Evolutionary conservation across 1,139 yeast genomes (phyloP).

Genomic region (Lodderomyces parapsilosis): DNA sequence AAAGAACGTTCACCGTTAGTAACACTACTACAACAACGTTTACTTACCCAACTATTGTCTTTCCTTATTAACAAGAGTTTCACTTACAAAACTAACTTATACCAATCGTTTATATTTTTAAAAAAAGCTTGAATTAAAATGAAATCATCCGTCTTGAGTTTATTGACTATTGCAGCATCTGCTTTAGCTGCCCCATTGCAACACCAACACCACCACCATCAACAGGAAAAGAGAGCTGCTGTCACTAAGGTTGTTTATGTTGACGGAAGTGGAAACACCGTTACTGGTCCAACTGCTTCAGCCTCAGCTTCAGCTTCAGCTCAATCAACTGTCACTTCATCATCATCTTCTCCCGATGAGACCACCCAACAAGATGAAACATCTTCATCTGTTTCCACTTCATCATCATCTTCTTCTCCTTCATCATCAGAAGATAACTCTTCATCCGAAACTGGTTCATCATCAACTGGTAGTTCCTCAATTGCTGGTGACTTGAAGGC

Average conservation of each 20-base stretch:
- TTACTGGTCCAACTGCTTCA: constrained; percentile 17
- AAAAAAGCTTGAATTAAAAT: constrained; percentile 10
- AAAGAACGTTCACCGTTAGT: background rate
- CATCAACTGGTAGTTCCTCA: constrained; percentile 22
- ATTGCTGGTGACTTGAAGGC: constrained; percentile 56
- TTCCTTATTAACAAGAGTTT: constrained; percentile 16
- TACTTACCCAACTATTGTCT: constrained; percentile 22
- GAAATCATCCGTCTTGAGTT: constrained; percentile 20
- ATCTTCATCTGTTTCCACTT: constrained; percentile 17
- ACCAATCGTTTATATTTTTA: constrained; percentile 3
- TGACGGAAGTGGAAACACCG: constrained; percentile 60
- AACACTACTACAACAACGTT: background rate
- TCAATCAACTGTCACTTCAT: constrained; percentile 11
- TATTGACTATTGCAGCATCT: constrained; percentile 22
- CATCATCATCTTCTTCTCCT: constrained; percentile 14
- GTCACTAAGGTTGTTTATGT: constrained; percentile 84
- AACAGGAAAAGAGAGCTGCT: constrained; percentile 57
- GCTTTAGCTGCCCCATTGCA: constrained; percentile 33
- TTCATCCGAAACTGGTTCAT: constrained; percentile 16
- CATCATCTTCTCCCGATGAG: constrained; percentile 13
- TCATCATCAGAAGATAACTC: constrained; percentile 15
- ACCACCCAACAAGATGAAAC: constrained; percentile 21
- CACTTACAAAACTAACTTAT: constrained; percentile 1
- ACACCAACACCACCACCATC: constrained; percentile 41
- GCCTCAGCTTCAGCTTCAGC: constrained; percentile 9